Conservation (phyloP, 2,329 filamentous ascomycete genomes). For the Cladophialophora carrionii region DNA sequence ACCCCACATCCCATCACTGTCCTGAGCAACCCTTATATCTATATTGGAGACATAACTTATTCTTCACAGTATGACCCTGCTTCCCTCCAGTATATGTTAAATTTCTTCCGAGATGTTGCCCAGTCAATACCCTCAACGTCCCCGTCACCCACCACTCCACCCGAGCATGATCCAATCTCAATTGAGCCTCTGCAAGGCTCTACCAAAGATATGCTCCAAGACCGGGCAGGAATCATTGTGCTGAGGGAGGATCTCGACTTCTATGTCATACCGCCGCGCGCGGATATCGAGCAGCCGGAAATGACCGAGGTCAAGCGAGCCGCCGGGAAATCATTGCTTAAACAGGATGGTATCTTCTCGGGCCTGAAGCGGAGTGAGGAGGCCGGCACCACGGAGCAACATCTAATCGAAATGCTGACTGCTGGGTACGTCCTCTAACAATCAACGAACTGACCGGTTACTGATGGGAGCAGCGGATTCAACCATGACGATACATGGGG, state of each 20-base stretch:
- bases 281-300: conserved; percentile 80
- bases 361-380: conserved; percentile 94
- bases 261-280: conserved; percentile 86
- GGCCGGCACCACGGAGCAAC: conserved; percentile 92
- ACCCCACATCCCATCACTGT: conserved; percentile 36
- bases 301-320: conserved; percentile 98
- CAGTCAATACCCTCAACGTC: conserved; percentile 85
- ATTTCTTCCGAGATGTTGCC: conserved; percentile 94
- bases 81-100: conserved; percentile 97
- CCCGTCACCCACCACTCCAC: conserved; percentile 66
- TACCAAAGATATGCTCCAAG: conserved; percentile 76
- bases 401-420: conserved; percentile 98
- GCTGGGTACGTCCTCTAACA: conserved; percentile 71
- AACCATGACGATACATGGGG: conserved; percentile 95
- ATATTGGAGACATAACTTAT: conserved; percentile 58
- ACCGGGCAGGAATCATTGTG: conserved; percentile 94
- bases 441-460: conserved; percentile 1
- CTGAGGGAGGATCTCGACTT: conserved; percentile 95
- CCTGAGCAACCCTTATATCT: conserved; percentile 38
- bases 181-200: conserved; percentile 73
- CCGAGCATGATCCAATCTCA: conserved; percentile 64
- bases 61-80: conserved; percentile 84
- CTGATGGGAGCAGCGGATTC: conserved; percentile 70
- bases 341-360: conserved; percentile 93
- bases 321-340: conserved; percentile 80